Percentiles rank a stretch among this genome's conserved stretches.
Evolutionary conservation across 208 protist genomes (phyloP).

Genomic region (Leishmania amazonensis): DNA sequence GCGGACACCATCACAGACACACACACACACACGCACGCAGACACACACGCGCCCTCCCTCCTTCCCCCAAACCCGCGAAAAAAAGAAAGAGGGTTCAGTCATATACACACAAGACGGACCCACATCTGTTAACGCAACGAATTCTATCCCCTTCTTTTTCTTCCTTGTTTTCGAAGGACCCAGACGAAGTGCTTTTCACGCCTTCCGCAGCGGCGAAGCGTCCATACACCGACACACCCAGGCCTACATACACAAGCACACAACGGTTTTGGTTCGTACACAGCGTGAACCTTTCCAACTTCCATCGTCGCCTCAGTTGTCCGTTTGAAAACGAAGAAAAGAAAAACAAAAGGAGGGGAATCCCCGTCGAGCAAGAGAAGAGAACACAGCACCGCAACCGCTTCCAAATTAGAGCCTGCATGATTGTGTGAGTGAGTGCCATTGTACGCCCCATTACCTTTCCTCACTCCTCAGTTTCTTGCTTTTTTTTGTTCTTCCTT

Average conservation of each 20-base stretch:
- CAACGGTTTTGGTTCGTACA: slow-evolving; percentile 1
- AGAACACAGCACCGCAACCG: not conserved
- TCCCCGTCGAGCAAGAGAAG: not conserved
- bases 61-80: not conserved
- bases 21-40: not conserved
- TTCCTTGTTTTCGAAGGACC: not conserved
- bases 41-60: not conserved
- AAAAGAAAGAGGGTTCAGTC: not conserved
- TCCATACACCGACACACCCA: not conserved
- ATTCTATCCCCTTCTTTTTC: not conserved
- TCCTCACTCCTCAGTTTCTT: not conserved
- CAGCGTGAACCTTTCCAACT: not conserved
- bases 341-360: not conserved
- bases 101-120: slow-evolving; percentile 1
- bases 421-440: not conserved
- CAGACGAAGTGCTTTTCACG: not conserved
- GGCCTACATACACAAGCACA: not conserved
- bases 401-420: not conserved
- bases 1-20: not conserved
- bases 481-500: not conserved
- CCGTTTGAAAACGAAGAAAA: not conserved
- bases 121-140: not conserved
- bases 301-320: not conserved
- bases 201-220: not conserved
- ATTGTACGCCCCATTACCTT: not conserved